Conservation (phyloP, 495 filamentous ascomycete species). For the Penicillium flavigenum region DNA sequence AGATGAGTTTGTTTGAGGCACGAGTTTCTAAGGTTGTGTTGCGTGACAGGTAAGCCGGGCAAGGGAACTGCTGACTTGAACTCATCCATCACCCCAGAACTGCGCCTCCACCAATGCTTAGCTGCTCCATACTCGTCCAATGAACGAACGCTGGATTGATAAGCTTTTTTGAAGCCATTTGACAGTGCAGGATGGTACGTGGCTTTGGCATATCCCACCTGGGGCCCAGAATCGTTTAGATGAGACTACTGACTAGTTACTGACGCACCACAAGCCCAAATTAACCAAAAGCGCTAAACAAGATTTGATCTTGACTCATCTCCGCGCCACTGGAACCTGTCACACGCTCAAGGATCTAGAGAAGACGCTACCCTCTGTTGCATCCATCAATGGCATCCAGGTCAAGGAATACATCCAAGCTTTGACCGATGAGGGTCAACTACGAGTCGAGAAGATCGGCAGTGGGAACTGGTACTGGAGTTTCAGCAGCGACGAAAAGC, state of each 20-base stretch:
- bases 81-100: background rate
- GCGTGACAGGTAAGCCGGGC: background rate
- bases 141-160: background rate
- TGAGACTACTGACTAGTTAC: conserved; percentile 21
- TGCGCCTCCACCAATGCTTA: conserved; percentile 18
- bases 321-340: conserved; percentile 61
- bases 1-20: background rate
- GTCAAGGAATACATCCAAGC: conserved; percentile 69
- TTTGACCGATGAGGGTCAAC: conserved; percentile 61
- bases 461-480: conserved; percentile 82
- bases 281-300: conserved; percentile 60
- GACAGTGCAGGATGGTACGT: conserved; percentile 25
- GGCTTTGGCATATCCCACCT: background rate
- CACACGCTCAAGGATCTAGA: conserved; percentile 76
- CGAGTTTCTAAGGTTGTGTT: background rate
- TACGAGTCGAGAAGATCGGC: conserved; percentile 77
- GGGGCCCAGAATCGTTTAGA: background rate
- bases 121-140: conserved; percentile 4
- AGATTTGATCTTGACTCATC: conserved; percentile 59
- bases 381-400: conserved; percentile 66
- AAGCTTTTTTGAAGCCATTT: conserved; percentile 5
- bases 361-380: conserved; percentile 63
- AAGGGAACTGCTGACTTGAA: conserved; percentile 1
- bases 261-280: conserved; percentile 59
- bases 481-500: conserved; percentile 64